These are phyloP conservation scores for Ophiostoma himal-ulmi DNA, from an alignment of 2,329 filamentous ascomycete species.

Conservation along the genomic window DNA sequence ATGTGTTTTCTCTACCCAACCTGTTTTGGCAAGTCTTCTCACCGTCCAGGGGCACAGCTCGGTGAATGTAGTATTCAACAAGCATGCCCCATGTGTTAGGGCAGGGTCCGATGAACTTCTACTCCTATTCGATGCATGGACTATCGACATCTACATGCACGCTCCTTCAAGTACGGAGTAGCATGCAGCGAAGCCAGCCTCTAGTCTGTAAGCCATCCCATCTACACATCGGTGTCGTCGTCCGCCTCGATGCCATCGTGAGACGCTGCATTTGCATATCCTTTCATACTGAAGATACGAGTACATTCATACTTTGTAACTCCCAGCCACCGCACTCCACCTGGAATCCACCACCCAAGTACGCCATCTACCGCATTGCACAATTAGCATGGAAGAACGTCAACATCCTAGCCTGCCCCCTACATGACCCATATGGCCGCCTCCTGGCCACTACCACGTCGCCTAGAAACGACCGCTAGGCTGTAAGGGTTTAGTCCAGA, in stretches of 20 bases:
- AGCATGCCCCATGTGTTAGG: not conserved
- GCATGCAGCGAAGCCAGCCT: not conserved
- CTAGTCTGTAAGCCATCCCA: not conserved
- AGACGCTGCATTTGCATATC: not conserved
- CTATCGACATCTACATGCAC: not conserved
- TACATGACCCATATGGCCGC: not conserved
- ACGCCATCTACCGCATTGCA: not conserved
- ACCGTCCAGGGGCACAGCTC: not conserved
- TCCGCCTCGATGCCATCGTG: not conserved
- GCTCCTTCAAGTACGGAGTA: not conserved
- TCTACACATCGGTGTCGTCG: not conserved
- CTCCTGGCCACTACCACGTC: slow-evolving; percentile 6
- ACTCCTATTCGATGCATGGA: slow-evolving; percentile 10
- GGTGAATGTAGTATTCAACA: not conserved
- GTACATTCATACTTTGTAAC: no score
- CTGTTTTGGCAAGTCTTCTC: not conserved
- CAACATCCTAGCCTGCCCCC: not conserved
- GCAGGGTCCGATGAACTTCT: not conserved
- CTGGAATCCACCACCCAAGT: not conserved
- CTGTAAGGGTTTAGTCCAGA: not conserved
- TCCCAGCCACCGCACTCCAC: not conserved
- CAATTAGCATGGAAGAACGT: not conserved
- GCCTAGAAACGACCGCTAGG: not conserved
- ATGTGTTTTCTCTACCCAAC: no score
- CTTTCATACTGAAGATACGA: not conserved